These are phyloP conservation scores for Nannochloropsis oceanica DNA, from an alignment of 108 stramenopile species.

Conservation along the genomic window DNA sequence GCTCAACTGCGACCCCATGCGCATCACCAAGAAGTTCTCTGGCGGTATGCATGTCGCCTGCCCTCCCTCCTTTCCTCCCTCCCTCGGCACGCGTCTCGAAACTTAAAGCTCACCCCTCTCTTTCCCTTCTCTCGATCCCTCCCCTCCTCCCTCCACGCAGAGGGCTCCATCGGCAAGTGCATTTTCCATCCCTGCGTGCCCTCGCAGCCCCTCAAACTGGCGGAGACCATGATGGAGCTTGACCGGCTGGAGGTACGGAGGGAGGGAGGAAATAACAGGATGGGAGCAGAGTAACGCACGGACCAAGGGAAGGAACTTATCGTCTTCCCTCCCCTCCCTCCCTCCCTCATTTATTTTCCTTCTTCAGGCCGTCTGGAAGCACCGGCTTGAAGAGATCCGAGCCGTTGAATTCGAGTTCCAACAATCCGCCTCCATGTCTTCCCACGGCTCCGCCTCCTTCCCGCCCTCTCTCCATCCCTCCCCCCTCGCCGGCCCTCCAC, in stretches of 20 bases:
- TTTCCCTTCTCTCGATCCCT: too few relatives aligned
- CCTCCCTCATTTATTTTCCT: neutral
- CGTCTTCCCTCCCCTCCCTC: too few relatives aligned
- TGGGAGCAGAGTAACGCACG: neutral
- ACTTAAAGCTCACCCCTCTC: too few relatives aligned
- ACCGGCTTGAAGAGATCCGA: neutral
- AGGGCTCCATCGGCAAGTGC: neutral
- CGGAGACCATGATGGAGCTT: neutral
- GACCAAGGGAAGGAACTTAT: too few relatives aligned
- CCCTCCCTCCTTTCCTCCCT: too few relatives aligned
- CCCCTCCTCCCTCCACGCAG: neutral
- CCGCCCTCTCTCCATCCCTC: neutral
- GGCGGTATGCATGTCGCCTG: conserved; percentile 14
- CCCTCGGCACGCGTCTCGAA: too few relatives aligned
- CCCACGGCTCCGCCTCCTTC: neutral
- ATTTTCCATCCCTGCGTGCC: neutral
- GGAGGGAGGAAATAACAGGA: neutral
- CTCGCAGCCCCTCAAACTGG: neutral
- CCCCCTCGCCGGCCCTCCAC: neutral
- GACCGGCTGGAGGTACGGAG: neutral
- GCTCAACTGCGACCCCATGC: conserved; percentile 78
- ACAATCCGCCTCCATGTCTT: neutral
- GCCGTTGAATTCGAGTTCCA: neutral
- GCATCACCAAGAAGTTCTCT: conserved; percentile 81
- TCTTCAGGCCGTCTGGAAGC: neutral